Conservation (phyloP, 495 filamentous ascomycete genomes). For the Tuber calosporum region DNA sequence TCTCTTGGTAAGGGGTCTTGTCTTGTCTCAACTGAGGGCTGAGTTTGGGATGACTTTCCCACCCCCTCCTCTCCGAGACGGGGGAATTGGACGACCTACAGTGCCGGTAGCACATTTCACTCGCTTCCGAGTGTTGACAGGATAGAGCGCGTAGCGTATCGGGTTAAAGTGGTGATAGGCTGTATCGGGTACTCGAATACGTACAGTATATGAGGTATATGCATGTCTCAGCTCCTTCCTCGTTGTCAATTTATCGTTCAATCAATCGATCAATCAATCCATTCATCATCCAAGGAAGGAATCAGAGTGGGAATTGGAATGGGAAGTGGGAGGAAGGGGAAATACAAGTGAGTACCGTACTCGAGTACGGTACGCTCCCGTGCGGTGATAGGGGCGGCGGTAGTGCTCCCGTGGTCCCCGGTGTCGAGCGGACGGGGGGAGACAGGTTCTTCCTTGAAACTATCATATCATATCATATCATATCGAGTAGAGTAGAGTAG, state of each 20-base stretch:
- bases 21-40: neutral
- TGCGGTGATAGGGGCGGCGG: neutral
- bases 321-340: too few species aligned
- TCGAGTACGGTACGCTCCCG: neutral
- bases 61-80: neutral
- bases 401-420: neutral
- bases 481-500: too few species aligned
- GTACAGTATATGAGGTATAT: neutral
- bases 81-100: neutral
- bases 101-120: neutral
- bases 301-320: too few species aligned
- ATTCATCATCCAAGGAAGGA: neutral
- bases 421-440: neutral
- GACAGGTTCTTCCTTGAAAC: neutral
- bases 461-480: too few species aligned
- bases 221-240: neutral
- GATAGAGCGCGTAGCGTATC: neutral
- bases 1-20: neutral
- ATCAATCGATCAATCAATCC: neutral
- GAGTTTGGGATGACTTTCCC: neutral
- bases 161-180: neutral
- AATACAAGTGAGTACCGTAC: neutral
- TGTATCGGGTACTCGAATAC: neutral
- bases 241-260: neutral
- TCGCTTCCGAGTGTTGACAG: neutral